Base-by-base conservation (phyloP, 2,329 filamentous ascomycete genomes). In the Ophioceras dolichostomum region DNA sequence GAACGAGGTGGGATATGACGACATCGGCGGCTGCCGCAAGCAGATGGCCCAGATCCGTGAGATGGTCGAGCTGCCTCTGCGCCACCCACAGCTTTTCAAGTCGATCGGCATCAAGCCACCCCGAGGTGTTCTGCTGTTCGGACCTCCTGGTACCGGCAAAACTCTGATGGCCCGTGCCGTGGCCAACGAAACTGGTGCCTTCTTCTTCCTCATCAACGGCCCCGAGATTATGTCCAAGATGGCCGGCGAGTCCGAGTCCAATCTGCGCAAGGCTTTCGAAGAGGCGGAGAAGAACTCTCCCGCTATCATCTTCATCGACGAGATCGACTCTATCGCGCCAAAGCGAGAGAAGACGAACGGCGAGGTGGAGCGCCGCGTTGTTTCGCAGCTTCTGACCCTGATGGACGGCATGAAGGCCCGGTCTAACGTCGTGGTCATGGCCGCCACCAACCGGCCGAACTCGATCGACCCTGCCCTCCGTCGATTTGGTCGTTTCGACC, bases 141-240 rank as follows among this genome's bases (percentile, higher is more conserved):
- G 91, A 47, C 91, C 91, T 54, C 91, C 91, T 10, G 91, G 91
- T 83, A 96, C 91, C 46, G 91, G 91, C 81, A 98, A 98, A 75
- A 98, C 91, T 27, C 69, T 98, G 50, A 96, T 96, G 91, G 91
- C 91, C 55, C 85, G 91, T 63, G 91, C 91, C 45, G 91, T 98
- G 39, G 91, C 91, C 64, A 96, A 96, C 66, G 91, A 96, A 72
- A 96, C 91, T 24, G 91, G 91, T 53, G 89, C 89, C 34, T 96
- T 96, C 71, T 98, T 98, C 70, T 96, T 98, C 78, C 67, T 96
- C 45, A 96, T 98, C 76, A 96, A 96, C 65, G 89, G 91, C 47
- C 91, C 91, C 37, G 91, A 96, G 62, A 96, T 98, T 68, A 96
- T 98, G 91, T 95, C 89, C 41, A 96, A 96, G 77, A 96, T 96